Percentiles rank a stretch among this genome's conserved stretches.
phyloP scores from a whole-genome alignment of 2,329 filamentous ascomycete species.

The Setomelanomma holmii region DNA sequence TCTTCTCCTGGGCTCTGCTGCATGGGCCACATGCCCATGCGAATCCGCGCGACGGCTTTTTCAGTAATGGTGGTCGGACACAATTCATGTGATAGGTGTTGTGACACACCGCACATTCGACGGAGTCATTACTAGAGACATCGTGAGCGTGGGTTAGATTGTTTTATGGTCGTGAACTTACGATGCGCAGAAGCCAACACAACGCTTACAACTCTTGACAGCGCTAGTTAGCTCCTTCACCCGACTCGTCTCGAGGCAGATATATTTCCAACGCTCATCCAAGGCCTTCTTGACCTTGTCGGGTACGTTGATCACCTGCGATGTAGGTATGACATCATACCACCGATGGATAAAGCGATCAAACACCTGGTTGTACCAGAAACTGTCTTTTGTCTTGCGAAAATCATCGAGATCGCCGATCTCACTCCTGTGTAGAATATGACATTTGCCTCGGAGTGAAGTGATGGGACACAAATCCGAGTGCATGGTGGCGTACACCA shows the following conservation, averaged over 20 bases:
- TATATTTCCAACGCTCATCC: conserved; percentile 95
- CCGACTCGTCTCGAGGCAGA: conserved; percentile 90
- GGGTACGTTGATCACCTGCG: conserved; percentile 93
- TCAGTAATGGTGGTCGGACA: conserved; percentile 87
- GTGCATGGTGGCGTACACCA: conserved; percentile 97
- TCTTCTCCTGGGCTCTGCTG: conserved; percentile 93
- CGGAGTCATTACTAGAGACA: conserved; percentile 78
- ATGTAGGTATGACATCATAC: conserved; percentile 94
- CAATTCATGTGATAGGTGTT: conserved; percentile 99
- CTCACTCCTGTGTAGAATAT: conserved; percentile 86
- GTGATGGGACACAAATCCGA: conserved; percentile 94
- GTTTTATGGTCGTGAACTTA: conserved; percentile 58
- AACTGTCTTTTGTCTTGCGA: conserved; percentile 82
- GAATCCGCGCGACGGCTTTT: conserved; percentile 96
- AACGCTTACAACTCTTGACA: conserved; percentile 95
- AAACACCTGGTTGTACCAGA: conserved; percentile 98
- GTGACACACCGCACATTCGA: conserved; percentile 93
- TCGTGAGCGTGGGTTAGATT: background rate
- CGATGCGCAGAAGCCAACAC: conserved; percentile 88
- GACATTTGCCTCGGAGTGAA: conserved; percentile 90
- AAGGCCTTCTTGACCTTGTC: conserved; percentile 93
- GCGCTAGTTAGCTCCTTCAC: conserved; percentile 95
- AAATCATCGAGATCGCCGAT: conserved; percentile 83
- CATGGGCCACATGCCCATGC: conserved; percentile 98
- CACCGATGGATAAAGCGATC: conserved; percentile 98